These are phyloP conservation scores for Chrysophaeum taylorii DNA, from an alignment of 352 stramenopile genomes.

Conservation along the genomic window DNA sequence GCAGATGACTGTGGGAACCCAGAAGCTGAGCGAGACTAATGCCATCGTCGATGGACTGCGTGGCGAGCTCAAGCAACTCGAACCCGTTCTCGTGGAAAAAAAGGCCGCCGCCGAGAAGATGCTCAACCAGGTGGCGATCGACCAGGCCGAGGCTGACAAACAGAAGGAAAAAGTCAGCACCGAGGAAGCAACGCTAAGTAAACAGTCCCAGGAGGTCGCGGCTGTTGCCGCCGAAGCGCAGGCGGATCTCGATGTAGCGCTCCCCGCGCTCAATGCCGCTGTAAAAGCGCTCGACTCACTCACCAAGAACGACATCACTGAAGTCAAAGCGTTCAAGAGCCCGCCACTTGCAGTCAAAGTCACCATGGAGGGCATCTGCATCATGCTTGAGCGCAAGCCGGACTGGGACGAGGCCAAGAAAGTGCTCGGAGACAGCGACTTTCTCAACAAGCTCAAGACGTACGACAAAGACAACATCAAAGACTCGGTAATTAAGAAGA, in stretches of 20 bases:
- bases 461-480: constrained; percentile 91
- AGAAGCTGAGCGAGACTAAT: constrained; percentile 87
- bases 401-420: constrained; percentile 83
- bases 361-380: constrained; percentile 87
- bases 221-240: constrained; percentile 77
- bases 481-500: constrained; percentile 76
- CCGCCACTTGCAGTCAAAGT: constrained; percentile 76
- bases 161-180: constrained; percentile 67
- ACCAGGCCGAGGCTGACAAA: constrained; percentile 74
- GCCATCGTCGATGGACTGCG: constrained; percentile 79
- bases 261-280: constrained; percentile 77
- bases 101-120: constrained; percentile 74
- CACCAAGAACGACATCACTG: constrained; percentile 82
- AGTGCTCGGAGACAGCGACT: constrained; percentile 82
- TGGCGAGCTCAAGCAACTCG: constrained; percentile 72
- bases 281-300: constrained; percentile 86
- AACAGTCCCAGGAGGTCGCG: constrained; percentile 75
- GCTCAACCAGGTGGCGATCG: constrained; percentile 75
- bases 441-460: constrained; percentile 80
- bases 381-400: constrained; percentile 78
- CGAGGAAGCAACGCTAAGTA: constrained; percentile 74
- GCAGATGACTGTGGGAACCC: constrained; percentile 74
- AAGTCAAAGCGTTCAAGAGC: constrained; percentile 87
- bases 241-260: constrained; percentile 76
- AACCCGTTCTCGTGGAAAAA: constrained; percentile 76